Conservation (phyloP, 2,329 filamentous ascomycete species). For the Claviceps sp. region DNA sequence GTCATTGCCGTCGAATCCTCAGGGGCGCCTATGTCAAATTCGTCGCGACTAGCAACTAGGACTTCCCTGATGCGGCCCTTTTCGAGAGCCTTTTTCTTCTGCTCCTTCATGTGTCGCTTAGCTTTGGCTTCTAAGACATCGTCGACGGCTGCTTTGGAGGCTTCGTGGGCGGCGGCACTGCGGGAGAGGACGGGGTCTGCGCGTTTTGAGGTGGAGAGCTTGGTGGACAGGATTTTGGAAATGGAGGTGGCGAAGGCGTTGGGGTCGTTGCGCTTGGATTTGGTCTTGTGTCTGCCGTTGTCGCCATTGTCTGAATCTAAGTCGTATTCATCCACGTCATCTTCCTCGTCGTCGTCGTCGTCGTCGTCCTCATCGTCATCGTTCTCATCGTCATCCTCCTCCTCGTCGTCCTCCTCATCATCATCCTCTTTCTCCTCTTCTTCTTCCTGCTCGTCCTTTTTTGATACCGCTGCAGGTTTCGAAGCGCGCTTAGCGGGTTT, state of each 20-base stretch:
- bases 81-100: constrained; percentile 67
- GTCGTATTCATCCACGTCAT: constrained; percentile 21
- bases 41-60: constrained; percentile 47
- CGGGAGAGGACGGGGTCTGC: constrained; percentile 85
- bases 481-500: constrained; percentile 10
- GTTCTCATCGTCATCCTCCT: constrained; percentile 25
- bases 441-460: constrained; percentile 14
- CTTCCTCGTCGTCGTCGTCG: constrained; percentile 20
- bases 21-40: constrained; percentile 29
- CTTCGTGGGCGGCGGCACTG: constrained; percentile 59
- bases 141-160: constrained; percentile 60
- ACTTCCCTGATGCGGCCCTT: constrained; percentile 85
- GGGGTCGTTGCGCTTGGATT: constrained; percentile 84
- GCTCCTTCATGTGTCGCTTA: constrained; percentile 61
- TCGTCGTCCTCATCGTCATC: constrained; percentile 20
- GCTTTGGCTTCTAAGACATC: constrained; percentile 72
- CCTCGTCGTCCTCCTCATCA: constrained; percentile 17
- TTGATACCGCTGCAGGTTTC: constrained; percentile 5
- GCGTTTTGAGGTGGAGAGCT: constrained; percentile 69
- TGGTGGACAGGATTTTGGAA: constrained; percentile 81
- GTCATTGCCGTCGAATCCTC: constrained; percentile 10
- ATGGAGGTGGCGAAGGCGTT: constrained; percentile 84
- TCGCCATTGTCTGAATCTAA: constrained; percentile 11
- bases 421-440: constrained; percentile 14
- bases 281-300: constrained; percentile 21